These are phyloP conservation scores for Leccinum disarticulatum DNA, from an alignment of 768 basidiomycete species.

Conservation along the genomic window DNA sequence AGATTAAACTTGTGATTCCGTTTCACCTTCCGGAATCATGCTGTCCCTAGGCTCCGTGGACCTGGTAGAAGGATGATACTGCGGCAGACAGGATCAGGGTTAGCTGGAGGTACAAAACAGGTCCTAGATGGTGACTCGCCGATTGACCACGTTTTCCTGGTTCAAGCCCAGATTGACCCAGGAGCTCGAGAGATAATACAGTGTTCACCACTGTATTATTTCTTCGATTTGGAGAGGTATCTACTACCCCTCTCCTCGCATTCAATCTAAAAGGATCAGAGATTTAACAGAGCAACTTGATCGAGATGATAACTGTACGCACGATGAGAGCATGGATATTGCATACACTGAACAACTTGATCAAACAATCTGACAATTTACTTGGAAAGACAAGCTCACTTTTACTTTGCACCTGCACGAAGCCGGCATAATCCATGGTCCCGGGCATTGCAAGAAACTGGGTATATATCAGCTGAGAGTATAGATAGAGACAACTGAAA, in stretches of 20 bases:
- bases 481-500: neutral
- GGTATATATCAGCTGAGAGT: neutral
- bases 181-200: neutral
- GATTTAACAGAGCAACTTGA: neutral
- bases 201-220: neutral
- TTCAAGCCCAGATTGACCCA: neutral
- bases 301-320: neutral
- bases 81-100: neutral
- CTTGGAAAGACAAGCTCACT: neutral
- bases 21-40: neutral
- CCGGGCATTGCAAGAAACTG: neutral
- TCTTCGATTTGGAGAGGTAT: neutral
- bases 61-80: neutral
- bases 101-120: neutral
- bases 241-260: neutral
- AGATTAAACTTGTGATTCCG: neutral
- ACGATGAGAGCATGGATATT: slow-evolving; percentile 20
- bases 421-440: neutral
- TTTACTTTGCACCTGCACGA: neutral
- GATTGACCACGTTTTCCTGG: neutral
- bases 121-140: neutral
- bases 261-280: neutral
- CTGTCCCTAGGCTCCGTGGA: neutral
- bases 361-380: neutral
- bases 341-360: slow-evolving; percentile 12